phyloP scores from a whole-genome alignment of 495 filamentous ascomycete species.

The Aspergillus cavernicola region DNA sequence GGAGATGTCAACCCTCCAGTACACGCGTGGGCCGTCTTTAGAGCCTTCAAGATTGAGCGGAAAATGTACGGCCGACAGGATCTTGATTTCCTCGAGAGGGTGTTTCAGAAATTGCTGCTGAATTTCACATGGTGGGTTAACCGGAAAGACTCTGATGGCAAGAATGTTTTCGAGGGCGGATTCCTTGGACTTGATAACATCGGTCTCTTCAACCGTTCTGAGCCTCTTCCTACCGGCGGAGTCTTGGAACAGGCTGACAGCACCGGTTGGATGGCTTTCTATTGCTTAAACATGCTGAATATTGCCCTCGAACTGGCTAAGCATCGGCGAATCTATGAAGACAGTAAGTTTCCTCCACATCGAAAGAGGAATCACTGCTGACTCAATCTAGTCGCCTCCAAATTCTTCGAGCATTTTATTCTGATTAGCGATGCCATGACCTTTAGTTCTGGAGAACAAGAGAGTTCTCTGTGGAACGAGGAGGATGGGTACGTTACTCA shows the following conservation, averaged over 20 bases:
- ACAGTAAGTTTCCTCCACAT: constrained; percentile 46
- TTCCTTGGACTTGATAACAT: constrained; percentile 98
- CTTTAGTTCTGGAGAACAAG: constrained; percentile 71
- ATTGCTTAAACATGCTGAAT: constrained; percentile 92
- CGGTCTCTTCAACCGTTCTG: constrained; percentile 95
- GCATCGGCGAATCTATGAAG: constrained; percentile 93
- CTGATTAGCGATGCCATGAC: constrained; percentile 98
- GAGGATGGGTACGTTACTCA: constrained; percentile 59
- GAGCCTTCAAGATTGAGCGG: constrained; percentile 95
- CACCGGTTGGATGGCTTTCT: constrained; percentile 98
- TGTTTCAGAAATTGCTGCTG: constrained; percentile 91
- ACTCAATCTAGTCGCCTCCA: constrained; percentile 64
- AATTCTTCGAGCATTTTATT: constrained; percentile 98
- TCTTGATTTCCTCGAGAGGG: constrained; percentile 89
- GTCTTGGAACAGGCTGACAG: constrained; percentile 94
- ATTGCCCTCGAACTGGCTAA: constrained; percentile 93
- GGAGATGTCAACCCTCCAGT: constrained; percentile 95
- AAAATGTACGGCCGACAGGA: constrained; percentile 95
- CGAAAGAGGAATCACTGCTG: neutral
- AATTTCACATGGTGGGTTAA: constrained; percentile 99
- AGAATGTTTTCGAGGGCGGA: constrained; percentile 95
- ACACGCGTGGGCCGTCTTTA: constrained; percentile 92
- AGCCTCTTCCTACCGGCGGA: constrained; percentile 90
- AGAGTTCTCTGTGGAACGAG: constrained; percentile 90
- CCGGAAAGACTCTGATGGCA: constrained; percentile 87